Percentiles rank a stretch among this genome's conserved stretches.
Evolutionary conservation across 352 stramenopile species (phyloP).

Genomic region (Globisporangium radiosum): DNA sequence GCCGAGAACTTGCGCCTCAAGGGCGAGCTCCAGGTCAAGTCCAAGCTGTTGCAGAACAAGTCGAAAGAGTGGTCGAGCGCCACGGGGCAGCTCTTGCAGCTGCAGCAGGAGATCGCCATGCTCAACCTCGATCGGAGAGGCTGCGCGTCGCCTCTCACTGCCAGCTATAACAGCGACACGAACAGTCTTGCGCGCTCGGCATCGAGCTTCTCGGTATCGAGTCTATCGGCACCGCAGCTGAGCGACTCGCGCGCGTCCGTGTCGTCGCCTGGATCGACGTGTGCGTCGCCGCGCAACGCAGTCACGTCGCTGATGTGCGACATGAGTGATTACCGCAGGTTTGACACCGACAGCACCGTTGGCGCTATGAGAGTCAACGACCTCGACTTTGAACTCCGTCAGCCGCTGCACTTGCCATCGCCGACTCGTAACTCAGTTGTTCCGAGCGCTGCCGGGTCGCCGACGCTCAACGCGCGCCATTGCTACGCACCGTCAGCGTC

Average conservation of each 20-base stretch:
- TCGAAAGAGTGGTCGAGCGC: slow-evolving; percentile 75
- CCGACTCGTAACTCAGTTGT: not conserved
- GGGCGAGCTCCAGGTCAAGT: slow-evolving; percentile 74
- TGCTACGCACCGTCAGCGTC: not conserved
- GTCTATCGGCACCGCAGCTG: not conserved
- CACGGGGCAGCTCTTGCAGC: slow-evolving; percentile 64
- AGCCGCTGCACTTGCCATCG: slow-evolving; percentile 2
- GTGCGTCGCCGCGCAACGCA: not conserved
- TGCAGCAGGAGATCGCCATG: slow-evolving; percentile 81
- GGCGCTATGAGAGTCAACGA: not conserved
- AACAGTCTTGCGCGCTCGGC: not conserved
- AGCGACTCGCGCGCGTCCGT: not conserved
- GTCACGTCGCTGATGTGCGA: not conserved
- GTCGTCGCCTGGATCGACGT: not conserved
- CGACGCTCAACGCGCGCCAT: not conserved
- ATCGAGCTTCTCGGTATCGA: not conserved
- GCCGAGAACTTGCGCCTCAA: slow-evolving; percentile 69
- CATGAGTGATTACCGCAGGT: not conserved
- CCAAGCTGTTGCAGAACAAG: slow-evolving; percentile 78
- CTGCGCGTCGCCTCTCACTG: not conserved
- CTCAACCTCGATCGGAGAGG: slow-evolving; percentile 51
- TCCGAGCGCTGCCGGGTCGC: not conserved
- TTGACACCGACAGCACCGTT: not conserved
- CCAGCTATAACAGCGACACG: not conserved
- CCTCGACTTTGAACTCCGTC: slow-evolving; percentile 4